These are phyloP conservation scores for Skeletonema menzelii DNA, from an alignment of 108 stramenopile genomes.

Conservation along the genomic window DNA sequence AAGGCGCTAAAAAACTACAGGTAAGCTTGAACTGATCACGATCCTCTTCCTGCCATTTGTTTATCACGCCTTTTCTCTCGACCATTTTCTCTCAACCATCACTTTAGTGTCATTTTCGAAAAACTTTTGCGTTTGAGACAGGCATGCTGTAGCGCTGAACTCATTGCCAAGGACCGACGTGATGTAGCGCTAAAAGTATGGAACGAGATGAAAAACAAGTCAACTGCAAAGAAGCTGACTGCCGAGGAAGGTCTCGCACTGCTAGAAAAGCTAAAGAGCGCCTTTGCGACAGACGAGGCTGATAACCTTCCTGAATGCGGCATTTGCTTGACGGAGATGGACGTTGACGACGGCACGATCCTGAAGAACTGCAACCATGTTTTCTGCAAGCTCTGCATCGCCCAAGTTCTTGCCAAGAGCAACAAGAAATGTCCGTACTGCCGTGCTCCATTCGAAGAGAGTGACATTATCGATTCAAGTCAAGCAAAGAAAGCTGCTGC, in stretches of 20 bases:
- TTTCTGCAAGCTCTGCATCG: conserved; percentile 61
- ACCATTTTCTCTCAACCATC: background rate
- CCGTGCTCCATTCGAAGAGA: conserved; percentile 26
- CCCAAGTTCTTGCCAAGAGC: conserved; percentile 30
- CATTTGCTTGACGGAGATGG: conserved; percentile 64
- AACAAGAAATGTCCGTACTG: conserved; percentile 52
- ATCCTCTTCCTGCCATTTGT: too few species aligned
- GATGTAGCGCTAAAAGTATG: conserved; percentile 46
- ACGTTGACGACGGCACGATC: conserved; percentile 39
- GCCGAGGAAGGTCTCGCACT: conserved; percentile 62
- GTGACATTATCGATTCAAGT: conserved; percentile 38
- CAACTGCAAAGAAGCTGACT: conserved; percentile 32
- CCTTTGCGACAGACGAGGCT: conserved; percentile 35
- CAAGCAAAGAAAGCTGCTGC: conserved; percentile 21
- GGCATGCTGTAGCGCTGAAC: conserved; percentile 49
- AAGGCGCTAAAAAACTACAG: conserved; percentile 26
- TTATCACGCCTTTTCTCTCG: too few species aligned
- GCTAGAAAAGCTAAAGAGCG: conserved; percentile 58
- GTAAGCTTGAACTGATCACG: background rate
- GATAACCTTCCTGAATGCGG: conserved; percentile 55
- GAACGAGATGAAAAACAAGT: conserved; percentile 36
- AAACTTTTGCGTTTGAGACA: conserved; percentile 64
- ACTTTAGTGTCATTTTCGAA: conserved; percentile 51
- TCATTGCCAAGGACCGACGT: conserved; percentile 48
- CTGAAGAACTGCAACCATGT: conserved; percentile 55